These are phyloP conservation scores for Elsinoe perseae DNA, from an alignment of 2,329 filamentous ascomycete species.

Conservation along the genomic window DNA sequence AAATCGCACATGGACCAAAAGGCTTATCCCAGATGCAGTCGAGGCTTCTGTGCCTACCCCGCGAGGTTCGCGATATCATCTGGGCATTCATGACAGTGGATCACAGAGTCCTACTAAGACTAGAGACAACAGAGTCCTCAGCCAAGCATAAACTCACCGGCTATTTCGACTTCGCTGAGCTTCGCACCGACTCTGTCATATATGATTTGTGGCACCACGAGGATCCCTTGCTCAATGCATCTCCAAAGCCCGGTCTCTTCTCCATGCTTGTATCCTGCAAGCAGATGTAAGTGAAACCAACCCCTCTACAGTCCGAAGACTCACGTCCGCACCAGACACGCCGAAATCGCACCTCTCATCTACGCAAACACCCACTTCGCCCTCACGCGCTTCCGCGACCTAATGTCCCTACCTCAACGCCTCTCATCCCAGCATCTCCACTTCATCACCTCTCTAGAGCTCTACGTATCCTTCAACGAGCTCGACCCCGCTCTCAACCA, in stretches of 20 bases:
- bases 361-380: neutral
- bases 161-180: neutral
- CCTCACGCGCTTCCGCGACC: neutral
- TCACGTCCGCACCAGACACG: neutral
- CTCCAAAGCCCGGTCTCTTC: neutral
- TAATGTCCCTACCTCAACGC: neutral
- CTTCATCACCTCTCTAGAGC: neutral
- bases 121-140: neutral
- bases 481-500: neutral
- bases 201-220: neutral
- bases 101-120: neutral
- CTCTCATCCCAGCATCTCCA: slow-evolving; percentile 17
- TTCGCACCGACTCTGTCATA: neutral
- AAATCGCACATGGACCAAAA: no score
- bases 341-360: neutral
- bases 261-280: neutral
- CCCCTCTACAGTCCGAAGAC: neutral
- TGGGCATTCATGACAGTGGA: neutral
- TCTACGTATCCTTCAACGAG: neutral
- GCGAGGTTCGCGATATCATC: no score
- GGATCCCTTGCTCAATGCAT: neutral
- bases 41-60: no score
- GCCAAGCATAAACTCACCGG: neutral
- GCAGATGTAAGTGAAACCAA: neutral
- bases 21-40: no score